Conservation (phyloP, 352 stramenopile species). For the Pythium graminicola region DNA sequence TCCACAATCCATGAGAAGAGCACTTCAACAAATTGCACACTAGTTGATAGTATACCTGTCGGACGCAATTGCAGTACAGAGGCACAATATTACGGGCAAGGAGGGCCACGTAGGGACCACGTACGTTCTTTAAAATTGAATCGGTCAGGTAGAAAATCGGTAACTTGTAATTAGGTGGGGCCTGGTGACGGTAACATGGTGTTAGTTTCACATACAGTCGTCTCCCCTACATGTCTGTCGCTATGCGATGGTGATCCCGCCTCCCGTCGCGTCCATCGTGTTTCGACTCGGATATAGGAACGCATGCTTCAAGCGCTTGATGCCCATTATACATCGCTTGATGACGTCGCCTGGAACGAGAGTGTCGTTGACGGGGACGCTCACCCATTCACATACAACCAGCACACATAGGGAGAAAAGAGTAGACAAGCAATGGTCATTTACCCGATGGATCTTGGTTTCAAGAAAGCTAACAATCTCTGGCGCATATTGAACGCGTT, state of each 20-base stretch:
- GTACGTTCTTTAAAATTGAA: conserved; percentile 87
- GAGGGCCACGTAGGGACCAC: conserved; percentile 59
- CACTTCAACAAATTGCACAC: neutral
- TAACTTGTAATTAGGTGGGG: conserved; percentile 77
- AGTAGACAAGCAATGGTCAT: conserved; percentile 13
- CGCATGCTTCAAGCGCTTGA: too few species aligned
- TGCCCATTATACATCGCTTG: neutral
- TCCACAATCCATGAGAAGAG: neutral
- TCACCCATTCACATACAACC: neutral
- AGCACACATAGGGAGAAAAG: conserved; percentile 1
- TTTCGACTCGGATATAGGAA: too few species aligned
- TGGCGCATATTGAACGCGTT: conserved; percentile 61
- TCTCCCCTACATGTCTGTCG: too few species aligned
- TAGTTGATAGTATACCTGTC: conserved; percentile 34
- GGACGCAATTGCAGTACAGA: conserved; percentile 82
- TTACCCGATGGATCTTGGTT: conserved; percentile 86
- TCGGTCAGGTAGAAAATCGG: conserved; percentile 88
- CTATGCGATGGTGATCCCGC: too few species aligned
- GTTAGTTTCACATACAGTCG: too few species aligned
- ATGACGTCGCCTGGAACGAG: neutral
- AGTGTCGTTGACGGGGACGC: neutral
- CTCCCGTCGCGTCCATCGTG: neutral
- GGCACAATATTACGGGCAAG: conserved; percentile 68
- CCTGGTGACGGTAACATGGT: conserved; percentile 28
- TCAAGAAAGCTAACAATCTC: conserved; percentile 86